Percentiles rank a stretch among this genome's conserved stretches.
Conservation (phyloP, 148 eudicot species). For the Amaranthus cruentus region DNA sequence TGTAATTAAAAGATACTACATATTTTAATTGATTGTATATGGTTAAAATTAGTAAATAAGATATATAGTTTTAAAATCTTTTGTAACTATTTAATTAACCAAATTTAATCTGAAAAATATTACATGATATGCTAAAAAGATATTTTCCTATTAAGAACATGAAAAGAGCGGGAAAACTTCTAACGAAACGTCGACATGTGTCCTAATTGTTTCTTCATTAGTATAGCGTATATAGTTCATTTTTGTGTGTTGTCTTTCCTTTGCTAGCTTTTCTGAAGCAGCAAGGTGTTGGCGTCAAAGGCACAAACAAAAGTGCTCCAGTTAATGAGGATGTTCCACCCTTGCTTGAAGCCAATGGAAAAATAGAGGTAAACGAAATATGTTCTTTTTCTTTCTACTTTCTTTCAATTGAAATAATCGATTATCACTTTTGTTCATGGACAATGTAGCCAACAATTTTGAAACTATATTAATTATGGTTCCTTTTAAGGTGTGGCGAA, state of each 20-base stretch:
- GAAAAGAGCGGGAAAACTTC: too few relatives aligned
- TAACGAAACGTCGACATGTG: too few relatives aligned
- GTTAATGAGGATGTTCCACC: constrained; percentile 92
- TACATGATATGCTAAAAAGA: too few relatives aligned
- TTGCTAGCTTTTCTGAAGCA: constrained; percentile 92
- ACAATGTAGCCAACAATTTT: neutral
- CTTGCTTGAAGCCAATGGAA: constrained; percentile 88
- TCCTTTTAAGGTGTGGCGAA: constrained; percentile 80
- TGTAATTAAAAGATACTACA: too few relatives aligned
- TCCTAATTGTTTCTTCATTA: too few relatives aligned
- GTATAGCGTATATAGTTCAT: neutral
- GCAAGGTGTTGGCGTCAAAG: constrained; percentile 88
- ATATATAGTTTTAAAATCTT: too few relatives aligned
- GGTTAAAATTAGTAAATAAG: too few relatives aligned
- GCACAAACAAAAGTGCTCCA: constrained; percentile 67
- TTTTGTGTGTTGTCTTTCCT: constrained; percentile 11
- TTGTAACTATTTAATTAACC: too few relatives aligned
- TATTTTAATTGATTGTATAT: too few relatives aligned
- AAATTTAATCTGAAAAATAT: too few relatives aligned
- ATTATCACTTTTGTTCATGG: neutral
- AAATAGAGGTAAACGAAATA: constrained; percentile 67
- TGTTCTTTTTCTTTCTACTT: neutral
- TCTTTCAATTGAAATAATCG: neutral
- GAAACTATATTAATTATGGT: constrained; percentile 14
- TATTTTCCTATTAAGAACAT: too few relatives aligned